These are phyloP conservation scores for Rhizophora mangle DNA, from an alignment of 345 rosid genomes.

Conservation along the genomic window DNA sequence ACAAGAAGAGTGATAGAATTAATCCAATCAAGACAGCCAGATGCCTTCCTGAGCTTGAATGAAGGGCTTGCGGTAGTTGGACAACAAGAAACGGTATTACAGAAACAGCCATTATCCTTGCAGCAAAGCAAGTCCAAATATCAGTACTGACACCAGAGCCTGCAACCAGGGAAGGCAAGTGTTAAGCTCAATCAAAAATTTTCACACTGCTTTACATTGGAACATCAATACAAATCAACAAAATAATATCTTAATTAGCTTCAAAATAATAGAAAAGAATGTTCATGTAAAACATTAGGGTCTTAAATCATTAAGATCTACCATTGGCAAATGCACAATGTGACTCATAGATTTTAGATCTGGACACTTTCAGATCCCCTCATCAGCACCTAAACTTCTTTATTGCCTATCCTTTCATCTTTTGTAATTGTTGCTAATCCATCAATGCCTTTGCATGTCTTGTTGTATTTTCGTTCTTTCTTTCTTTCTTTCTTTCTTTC, in stretches of 20 bases:
- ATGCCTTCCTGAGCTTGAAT: conserved; percentile 69
- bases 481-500: background rate
- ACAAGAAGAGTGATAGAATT: conserved; percentile 45
- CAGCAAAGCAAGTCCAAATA: conserved; percentile 77
- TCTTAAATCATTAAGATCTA: background rate
- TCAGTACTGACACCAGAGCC: conserved; percentile 55
- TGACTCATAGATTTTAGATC: background rate
- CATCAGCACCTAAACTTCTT: background rate
- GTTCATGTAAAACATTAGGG: background rate
- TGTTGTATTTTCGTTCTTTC: background rate
- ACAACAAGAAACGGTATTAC: conserved; percentile 79
- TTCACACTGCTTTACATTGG: background rate
- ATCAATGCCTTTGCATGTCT: background rate
- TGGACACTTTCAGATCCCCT: background rate
- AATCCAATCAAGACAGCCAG: conserved; percentile 66
- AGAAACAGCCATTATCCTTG: conserved; percentile 77
- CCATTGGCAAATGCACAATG: background rate
- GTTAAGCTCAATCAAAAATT: background rate
- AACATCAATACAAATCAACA: background rate
- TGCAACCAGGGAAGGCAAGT: background rate
- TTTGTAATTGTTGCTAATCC: background rate
- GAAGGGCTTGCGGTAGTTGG: conserved; percentile 68
- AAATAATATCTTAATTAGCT: background rate
- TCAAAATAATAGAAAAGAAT: background rate
- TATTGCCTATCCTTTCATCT: background rate